These are phyloP conservation scores for Dactylonectria estremocensis DNA, from an alignment of 2,329 filamentous ascomycete genomes.

Conservation along the genomic window DNA sequence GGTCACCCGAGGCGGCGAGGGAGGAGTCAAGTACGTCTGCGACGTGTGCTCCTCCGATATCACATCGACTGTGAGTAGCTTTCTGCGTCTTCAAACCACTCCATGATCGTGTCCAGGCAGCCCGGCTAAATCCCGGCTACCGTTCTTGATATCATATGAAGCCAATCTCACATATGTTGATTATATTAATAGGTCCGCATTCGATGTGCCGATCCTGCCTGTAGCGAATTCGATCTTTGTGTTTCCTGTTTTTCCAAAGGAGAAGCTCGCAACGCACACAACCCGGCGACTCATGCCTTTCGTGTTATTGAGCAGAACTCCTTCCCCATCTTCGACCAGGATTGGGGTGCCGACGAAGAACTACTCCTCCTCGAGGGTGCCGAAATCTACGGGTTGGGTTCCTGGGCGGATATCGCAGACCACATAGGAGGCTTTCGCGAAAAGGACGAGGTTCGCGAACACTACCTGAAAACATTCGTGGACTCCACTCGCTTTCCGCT, in stretches of 20 bases:
- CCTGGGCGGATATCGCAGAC: constrained; percentile 98
- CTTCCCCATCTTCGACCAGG: constrained; percentile 93
- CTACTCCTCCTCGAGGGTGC: constrained; percentile 93
- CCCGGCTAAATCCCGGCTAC: constrained; percentile 47
- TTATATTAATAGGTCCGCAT: constrained; percentile 83
- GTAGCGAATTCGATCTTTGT: constrained; percentile 96
- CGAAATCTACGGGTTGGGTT: constrained; percentile 95
- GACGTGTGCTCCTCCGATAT: constrained; percentile 98
- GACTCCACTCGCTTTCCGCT: constrained; percentile 88
- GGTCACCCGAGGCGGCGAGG: constrained; percentile 86
- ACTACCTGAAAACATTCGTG: constrained; percentile 92
- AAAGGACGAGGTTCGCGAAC: constrained; percentile 95
- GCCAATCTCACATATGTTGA: constrained; percentile 37
- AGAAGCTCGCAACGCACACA: constrained; percentile 84
- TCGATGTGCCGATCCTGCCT: constrained; percentile 85
- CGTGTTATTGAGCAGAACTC: constrained; percentile 98
- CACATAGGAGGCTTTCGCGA: constrained; percentile 96
- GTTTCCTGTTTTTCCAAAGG: constrained; percentile 94
- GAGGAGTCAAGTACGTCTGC: constrained; percentile 95
- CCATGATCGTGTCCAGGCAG: constrained; percentile 28
- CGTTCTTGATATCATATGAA: constrained; percentile 11
- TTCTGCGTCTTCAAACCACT: constrained; percentile 23
- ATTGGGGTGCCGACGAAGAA: constrained; percentile 98
- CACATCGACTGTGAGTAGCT: constrained; percentile 86
- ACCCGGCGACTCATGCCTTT: constrained; percentile 88